A percentile compares a stretch with the other conserved stretches of the same genome.
Evolutionary conservation across 306 rosid species (phyloP).

Genomic region (Pyrus pyrifolia): DNA sequence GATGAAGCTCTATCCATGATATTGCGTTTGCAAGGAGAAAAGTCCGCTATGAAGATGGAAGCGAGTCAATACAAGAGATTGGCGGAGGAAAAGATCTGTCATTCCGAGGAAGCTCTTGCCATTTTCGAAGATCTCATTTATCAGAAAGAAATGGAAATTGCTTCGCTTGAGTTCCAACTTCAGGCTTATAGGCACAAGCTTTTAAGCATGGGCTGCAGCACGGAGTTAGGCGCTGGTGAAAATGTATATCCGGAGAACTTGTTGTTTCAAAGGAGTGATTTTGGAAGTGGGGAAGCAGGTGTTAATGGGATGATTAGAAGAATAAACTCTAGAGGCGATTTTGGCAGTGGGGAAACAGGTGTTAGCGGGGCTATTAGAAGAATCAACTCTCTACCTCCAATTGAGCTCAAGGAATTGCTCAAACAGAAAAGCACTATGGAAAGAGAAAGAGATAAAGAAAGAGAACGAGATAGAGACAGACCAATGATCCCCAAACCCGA

Average conservation of each 20-base stretch:
- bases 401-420: conserved; percentile 31
- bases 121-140: conserved; percentile 61
- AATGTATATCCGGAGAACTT: conserved; percentile 43
- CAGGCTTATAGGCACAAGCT: conserved; percentile 66
- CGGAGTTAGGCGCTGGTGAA: conserved; percentile 48
- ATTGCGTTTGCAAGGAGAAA: conserved; percentile 86
- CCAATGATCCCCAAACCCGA: conserved; percentile 33
- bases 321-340: conserved; percentile 42
- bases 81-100: conserved; percentile 85
- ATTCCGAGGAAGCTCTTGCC: conserved; percentile 67
- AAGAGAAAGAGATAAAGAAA: conserved; percentile 28
- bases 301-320: conserved; percentile 40
- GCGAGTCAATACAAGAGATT: conserved; percentile 83
- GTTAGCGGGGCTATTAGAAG: conserved; percentile 38
- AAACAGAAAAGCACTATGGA: conserved; percentile 28
- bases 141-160: conserved; percentile 80
- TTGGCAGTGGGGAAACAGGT: conserved; percentile 26
- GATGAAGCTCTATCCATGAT: conserved; percentile 92
- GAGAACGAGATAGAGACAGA: conserved; percentile 24
- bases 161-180: conserved; percentile 73
- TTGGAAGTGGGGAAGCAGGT: conserved; percentile 26
- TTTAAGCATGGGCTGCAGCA: conserved; percentile 38
- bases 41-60: conserved; percentile 90
- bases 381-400: conserved; percentile 60
- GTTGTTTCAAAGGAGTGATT: conserved; percentile 32